Conservation (phyloP, 2,329 filamentous ascomycete genomes). For the Metarhizium humberi region DNA sequence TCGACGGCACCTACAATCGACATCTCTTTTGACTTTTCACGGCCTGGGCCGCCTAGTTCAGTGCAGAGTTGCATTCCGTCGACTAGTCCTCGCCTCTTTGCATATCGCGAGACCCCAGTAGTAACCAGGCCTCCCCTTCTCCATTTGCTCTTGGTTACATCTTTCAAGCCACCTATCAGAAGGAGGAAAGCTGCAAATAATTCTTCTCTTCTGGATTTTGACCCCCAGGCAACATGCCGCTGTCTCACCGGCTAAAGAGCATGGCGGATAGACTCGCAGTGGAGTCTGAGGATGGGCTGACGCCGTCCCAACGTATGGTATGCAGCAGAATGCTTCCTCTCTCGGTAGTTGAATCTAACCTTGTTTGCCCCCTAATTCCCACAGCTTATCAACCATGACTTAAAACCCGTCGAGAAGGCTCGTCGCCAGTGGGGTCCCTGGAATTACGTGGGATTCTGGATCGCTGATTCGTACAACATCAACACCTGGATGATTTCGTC, state of each 20-base stretch:
- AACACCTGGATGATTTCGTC: slow-evolving; percentile 94
- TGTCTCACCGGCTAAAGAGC: slow-evolving; percentile 19
- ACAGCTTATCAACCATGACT: slow-evolving; percentile 70
- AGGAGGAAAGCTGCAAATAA: too few species aligned
- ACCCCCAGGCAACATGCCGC: neutral
- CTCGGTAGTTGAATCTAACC: neutral
- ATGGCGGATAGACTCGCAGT: slow-evolving; percentile 58
- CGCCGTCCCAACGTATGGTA: slow-evolving; percentile 70
- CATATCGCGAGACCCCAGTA: too few species aligned
- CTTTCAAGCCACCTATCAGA: too few species aligned
- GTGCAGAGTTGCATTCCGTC: too few species aligned
- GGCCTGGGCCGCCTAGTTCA: too few species aligned
- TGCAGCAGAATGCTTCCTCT: slow-evolving; percentile 9
- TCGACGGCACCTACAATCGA: too few species aligned
- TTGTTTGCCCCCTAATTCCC: neutral
- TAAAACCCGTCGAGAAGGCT: slow-evolving; percentile 70
- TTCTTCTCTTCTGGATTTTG: neutral
- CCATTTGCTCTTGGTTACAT: too few species aligned
- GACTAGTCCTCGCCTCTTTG: too few species aligned
- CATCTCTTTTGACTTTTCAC: too few species aligned
- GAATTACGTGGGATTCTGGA: slow-evolving; percentile 87
- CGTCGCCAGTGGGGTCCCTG: slow-evolving; percentile 76
- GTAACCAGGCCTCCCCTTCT: too few species aligned
- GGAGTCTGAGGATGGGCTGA: slow-evolving; percentile 66
- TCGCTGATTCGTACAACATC: slow-evolving; percentile 79